Conservation (phyloP, 176 grass and related monocot genomes). For the Carex myosuroides region DNA sequence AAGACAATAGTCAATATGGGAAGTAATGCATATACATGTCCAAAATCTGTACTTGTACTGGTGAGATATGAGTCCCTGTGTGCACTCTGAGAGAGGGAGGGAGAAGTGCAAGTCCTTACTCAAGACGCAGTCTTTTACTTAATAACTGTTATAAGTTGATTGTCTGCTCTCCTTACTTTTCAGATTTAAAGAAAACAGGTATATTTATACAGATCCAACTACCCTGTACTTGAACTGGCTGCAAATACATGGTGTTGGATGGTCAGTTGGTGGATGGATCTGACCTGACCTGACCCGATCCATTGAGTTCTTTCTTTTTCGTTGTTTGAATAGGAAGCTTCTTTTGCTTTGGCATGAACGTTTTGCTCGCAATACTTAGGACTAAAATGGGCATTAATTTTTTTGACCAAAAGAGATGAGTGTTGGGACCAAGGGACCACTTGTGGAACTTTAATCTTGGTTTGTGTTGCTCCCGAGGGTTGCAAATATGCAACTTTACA, state of each 20-base stretch:
- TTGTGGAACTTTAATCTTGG: not conserved
- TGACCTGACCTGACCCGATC: not conserved
- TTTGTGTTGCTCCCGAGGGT: not conserved
- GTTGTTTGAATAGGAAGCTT: not conserved
- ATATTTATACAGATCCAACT: not conserved
- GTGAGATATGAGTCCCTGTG: not conserved
- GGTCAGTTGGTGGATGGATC: not conserved
- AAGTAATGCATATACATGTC: not conserved
- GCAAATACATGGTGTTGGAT: not conserved
- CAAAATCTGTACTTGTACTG: not conserved
- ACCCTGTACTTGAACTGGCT: not conserved
- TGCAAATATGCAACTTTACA: not conserved
- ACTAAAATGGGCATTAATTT: not conserved
- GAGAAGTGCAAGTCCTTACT: not conserved
- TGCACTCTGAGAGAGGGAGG: not conserved
- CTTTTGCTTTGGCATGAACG: not conserved
- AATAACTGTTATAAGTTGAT: not conserved
- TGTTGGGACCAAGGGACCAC: not conserved
- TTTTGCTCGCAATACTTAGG: not conserved
- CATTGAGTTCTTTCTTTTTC: not conserved
- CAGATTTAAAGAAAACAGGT: not conserved
- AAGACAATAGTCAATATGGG: not conserved
- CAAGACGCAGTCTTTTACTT: not conserved
- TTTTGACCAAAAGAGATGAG: not conserved
- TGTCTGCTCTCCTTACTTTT: not conserved